Evolutionary conservation across 169 alveolate genomes (phyloP), one percentile per base, ranked within the genome.

Genomic region (Cryptosporidium sp.): DNA sequence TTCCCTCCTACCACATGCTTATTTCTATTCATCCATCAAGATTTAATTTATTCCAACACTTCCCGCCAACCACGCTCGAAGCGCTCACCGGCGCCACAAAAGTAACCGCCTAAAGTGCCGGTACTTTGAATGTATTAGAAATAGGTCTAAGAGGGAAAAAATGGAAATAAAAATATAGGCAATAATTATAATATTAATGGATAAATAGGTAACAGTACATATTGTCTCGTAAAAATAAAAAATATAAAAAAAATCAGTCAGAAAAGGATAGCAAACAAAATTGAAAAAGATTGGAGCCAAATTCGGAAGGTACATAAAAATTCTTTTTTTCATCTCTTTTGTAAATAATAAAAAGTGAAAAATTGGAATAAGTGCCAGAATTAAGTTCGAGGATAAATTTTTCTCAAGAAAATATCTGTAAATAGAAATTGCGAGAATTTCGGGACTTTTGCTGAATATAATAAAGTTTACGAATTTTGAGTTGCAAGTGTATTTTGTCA

Each of bases 71-170:
- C 67, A 55, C 67, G 67, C 67, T 55, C 67, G 67, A 55, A n/a
- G n/a, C n/a, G n/a, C n/a, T n/a, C n/a, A n/a, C n/a, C n/a, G 67
- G 37, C 67, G 35, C 67, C 67, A 55, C 0, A 55, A 51, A n/a
- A 5, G 37, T 37, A n/a, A n/a, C 67, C 67, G 67, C 67, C 67
- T 55, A 41, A 41, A 39, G 6, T 4, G 14, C 67, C 1, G 67
- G 67, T 55, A 55, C 26, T 55, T 23, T 3, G 62, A 52, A 52
- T n/a, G 12, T 18, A 52, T 52, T 52, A 52, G 29, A n/a, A 21
- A 14, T 55, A 55, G 65, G 65, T 23, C n/a, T 10, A 16, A n/a
- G 67, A 55, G 67, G 67, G 35, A 55, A 55, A n/a, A 55, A 55
- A n/a, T 23, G 67, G 35, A 9, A 8, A 55, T 51, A 48, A 48